phyloP scores from a whole-genome alignment of 2,329 filamentous ascomycete species.

The Neofusicoccum laricinum region DNA sequence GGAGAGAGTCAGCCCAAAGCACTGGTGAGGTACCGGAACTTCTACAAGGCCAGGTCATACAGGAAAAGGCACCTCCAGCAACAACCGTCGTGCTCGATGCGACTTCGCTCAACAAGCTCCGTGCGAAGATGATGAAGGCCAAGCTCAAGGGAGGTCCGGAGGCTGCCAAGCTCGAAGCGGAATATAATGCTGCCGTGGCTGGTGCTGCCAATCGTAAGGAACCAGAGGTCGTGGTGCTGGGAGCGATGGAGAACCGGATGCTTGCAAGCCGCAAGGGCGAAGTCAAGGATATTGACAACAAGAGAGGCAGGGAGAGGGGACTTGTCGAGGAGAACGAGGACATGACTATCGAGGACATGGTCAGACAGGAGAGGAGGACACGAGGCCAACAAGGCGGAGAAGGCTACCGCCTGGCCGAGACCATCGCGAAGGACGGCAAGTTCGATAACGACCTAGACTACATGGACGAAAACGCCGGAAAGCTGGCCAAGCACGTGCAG shows the following conservation, averaged over 20 bases:
- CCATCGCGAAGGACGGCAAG: conserved; percentile 88
- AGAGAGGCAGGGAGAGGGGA: conserved; percentile 79
- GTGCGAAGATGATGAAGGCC: conserved; percentile 94
- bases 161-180: conserved; percentile 71
- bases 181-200: conserved; percentile 76
- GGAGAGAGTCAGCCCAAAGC: conserved; percentile 25
- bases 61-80: conserved; percentile 51
- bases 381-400: conserved; percentile 75
- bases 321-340: conserved; percentile 88
- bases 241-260: conserved; percentile 85
- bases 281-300: conserved; percentile 74
- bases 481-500: conserved; percentile 81
- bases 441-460: conserved; percentile 94
- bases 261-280: conserved; percentile 72
- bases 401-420: conserved; percentile 77
- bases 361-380: conserved; percentile 87
- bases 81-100: conserved; percentile 62
- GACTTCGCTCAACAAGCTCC: conserved; percentile 81
- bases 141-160: conserved; percentile 78
- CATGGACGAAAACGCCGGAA: conserved; percentile 92
- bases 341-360: conserved; percentile 96
- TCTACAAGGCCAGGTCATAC: conserved; percentile 57
- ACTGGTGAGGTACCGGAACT: conserved; percentile 25
- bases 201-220: conserved; percentile 53
- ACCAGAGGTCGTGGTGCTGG: conserved; percentile 72